Evolutionary conservation across 2,329 filamentous ascomycete species (phyloP).

Genomic region (Aspergillus quadricinctus): DNA sequence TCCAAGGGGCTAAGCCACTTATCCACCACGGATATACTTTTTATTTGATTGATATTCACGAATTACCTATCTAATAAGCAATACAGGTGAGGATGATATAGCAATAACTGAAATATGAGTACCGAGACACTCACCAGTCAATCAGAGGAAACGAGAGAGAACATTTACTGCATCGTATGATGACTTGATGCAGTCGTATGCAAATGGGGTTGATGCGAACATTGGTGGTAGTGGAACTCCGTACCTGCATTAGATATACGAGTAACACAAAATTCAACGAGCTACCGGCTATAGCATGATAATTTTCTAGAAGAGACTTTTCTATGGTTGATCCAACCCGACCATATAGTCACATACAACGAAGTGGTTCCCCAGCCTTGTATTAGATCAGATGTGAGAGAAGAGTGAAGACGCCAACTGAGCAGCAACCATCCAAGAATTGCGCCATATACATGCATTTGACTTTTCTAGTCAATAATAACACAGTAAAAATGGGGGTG

Average conservation of each 20-base stretch:
- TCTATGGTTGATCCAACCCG: not conserved
- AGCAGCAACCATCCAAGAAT: not conserved
- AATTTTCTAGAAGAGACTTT: not conserved
- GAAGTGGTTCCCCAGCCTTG: not conserved
- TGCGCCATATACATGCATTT: conserved; percentile 1
- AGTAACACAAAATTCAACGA: not conserved
- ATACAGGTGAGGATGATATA: not conserved
- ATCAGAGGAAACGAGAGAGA: not conserved
- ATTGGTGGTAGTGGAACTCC: not conserved
- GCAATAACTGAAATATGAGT: not conserved
- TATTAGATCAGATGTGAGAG: not conserved
- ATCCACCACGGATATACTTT: not conserved
- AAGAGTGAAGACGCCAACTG: conserved; percentile 1
- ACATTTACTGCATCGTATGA: not conserved
- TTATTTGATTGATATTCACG: not conserved
- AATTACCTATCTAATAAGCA: not conserved
- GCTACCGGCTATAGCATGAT: not conserved
- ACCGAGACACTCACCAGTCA: not conserved
- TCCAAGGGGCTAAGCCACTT: not conserved
- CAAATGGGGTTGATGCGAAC: not conserved
- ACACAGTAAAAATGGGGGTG: not conserved
- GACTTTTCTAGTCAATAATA: not conserved
- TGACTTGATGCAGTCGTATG: no score
- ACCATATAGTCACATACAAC: not conserved
- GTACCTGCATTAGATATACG: not conserved